Evolutionary conservation across 345 rosid species (phyloP).

Genomic region (Brassica carinata): DNA sequence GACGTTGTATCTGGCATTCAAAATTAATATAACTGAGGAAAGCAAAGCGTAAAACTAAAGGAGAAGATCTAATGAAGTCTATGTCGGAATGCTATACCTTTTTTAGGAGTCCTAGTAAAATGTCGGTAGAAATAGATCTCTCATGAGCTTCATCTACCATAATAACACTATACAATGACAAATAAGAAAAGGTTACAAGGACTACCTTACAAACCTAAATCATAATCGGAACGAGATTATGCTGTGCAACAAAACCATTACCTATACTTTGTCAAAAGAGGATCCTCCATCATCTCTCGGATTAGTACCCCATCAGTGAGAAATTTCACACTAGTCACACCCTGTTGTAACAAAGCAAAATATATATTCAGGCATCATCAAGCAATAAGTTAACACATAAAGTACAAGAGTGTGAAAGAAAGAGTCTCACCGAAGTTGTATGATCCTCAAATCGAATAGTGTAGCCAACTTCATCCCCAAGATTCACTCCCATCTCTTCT

Average conservation of each 20-base stretch:
- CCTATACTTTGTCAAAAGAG: constrained; percentile 95
- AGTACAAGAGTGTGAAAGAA: not conserved
- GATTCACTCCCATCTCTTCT: constrained; percentile 92
- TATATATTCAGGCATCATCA: constrained; percentile 18
- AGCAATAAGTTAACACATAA: not conserved
- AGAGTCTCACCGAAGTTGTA: constrained; percentile 64
- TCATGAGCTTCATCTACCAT: constrained; percentile 99
- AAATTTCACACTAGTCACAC: constrained; percentile 75
- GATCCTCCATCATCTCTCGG: constrained; percentile 99
- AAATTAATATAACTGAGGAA: not conserved
- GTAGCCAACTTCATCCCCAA: constrained; percentile 96
- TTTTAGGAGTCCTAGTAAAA: constrained; percentile 89
- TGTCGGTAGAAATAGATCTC: constrained; percentile 94
- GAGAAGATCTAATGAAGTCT: constrained; percentile 1
- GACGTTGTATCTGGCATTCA: constrained; percentile 68
- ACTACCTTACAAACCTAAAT: not conserved
- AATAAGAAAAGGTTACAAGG: not conserved
- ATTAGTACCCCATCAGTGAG: constrained; percentile 93
- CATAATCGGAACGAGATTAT: not conserved
- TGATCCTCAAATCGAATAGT: constrained; percentile 91
- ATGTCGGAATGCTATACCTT: constrained; percentile 52
- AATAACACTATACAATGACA: constrained; percentile 63
- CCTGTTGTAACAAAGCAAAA: constrained; percentile 57
- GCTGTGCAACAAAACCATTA: constrained; percentile 35
- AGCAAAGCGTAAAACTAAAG: not conserved